Evolutionary conservation across 495 filamentous ascomycete genomes (phyloP).

Genomic region (Mytilinidion resinicola): DNA sequence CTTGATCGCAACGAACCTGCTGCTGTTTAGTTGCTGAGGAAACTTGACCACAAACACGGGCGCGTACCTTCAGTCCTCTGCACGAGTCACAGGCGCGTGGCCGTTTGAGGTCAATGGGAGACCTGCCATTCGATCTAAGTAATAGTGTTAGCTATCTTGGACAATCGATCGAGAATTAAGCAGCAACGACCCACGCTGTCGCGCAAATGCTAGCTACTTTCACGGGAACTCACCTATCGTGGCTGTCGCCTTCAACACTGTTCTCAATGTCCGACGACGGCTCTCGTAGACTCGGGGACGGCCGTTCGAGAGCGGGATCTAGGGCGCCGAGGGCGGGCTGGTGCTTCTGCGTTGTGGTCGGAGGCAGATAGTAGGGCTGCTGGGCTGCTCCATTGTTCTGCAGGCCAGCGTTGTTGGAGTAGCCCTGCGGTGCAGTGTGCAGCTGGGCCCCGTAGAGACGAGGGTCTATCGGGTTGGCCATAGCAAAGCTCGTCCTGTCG

Average conservation of each 20-base stretch:
- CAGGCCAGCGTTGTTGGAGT: slow-evolving; percentile 9
- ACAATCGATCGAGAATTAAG: too few relatives aligned
- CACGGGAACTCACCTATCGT: slow-evolving; percentile 12
- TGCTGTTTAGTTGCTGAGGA: slow-evolving; percentile 1
- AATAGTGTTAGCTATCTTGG: not conserved
- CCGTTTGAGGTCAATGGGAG: slow-evolving; percentile 56
- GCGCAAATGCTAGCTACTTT: not conserved
- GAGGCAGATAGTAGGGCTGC: slow-evolving; percentile 23
- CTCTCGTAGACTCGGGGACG: slow-evolving; percentile 14
- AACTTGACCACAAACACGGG: slow-evolving; percentile 27
- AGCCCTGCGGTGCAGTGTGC: slow-evolving; percentile 9
- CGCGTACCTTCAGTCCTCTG: slow-evolving; percentile 80
- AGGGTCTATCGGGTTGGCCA: slow-evolving; percentile 18
- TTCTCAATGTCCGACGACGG: slow-evolving; percentile 14
- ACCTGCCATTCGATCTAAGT: slow-evolving; percentile 9
- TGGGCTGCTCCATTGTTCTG: slow-evolving; percentile 7
- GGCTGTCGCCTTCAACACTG: slow-evolving; percentile 2
- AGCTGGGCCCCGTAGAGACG: slow-evolving; percentile 10
- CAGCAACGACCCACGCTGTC: not conserved
- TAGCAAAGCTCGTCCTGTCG: not conserved
- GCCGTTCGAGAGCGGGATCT: slow-evolving; percentile 23
- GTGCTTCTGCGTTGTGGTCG: slow-evolving; percentile 8
- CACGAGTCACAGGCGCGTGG: slow-evolving; percentile 91
- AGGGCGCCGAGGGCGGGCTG: slow-evolving; percentile 15
- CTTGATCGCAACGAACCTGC: slow-evolving; percentile 73